phyloP scores from a whole-genome alignment of 2,329 filamentous ascomycete species.

The Ophiostoma piceae region DNA sequence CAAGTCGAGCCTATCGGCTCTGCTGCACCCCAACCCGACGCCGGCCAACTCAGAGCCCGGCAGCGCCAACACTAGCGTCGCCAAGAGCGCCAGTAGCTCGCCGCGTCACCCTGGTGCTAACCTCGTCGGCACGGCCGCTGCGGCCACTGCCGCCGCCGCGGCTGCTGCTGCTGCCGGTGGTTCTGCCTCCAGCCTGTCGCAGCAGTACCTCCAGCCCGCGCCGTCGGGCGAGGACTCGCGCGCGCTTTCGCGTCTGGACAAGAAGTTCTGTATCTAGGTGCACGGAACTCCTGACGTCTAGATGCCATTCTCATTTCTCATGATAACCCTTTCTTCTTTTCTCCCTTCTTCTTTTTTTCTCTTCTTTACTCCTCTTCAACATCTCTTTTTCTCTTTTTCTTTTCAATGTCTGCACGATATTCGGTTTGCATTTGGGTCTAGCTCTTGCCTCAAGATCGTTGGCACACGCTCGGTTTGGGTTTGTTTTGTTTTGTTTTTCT shows the following conservation, averaged over 20 bases:
- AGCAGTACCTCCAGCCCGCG: slow-evolving; percentile 27
- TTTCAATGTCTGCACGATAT: slow-evolving; percentile 2
- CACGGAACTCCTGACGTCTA: background rate
- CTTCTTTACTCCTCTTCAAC: background rate
- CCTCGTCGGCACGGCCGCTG: background rate
- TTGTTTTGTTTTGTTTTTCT: background rate
- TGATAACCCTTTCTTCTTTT: background rate
- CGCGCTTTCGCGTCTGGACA: slow-evolving; percentile 29
- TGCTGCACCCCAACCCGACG: slow-evolving; percentile 50
- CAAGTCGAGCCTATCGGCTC: slow-evolving; percentile 45
- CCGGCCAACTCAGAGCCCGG: slow-evolving; percentile 42
- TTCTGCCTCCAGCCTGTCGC: slow-evolving; percentile 1
- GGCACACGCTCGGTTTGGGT: background rate
- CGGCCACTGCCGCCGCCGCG: background rate
- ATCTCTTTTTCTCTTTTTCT: background rate
- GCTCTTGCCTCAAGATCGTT: background rate
- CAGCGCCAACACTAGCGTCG: slow-evolving; percentile 36
- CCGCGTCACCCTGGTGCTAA: slow-evolving; percentile 36
- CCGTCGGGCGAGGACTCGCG: slow-evolving; percentile 28
- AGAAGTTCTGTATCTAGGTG: slow-evolving; percentile 31
- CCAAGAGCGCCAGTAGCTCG: slow-evolving; percentile 45
- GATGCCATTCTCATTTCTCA: background rate
- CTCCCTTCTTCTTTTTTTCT: slow-evolving; percentile 1
- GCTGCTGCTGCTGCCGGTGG: background rate
- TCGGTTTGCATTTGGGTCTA: slow-evolving; percentile 6